Conservation (phyloP, 306 rosid genomes). For the Sechiopsis laciniata region DNA sequence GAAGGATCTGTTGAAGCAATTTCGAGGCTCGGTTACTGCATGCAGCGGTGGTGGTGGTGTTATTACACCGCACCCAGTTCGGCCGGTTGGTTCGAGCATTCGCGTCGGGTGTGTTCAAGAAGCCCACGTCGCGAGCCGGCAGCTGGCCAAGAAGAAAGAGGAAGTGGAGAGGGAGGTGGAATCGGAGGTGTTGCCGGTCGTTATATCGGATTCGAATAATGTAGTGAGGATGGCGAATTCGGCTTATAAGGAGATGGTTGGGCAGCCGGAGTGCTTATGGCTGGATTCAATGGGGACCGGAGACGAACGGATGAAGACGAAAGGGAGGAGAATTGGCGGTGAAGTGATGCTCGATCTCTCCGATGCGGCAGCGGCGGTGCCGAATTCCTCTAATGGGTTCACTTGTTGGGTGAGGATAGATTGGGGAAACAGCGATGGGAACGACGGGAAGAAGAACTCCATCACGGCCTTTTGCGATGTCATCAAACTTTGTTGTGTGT, state of each 20-base stretch:
- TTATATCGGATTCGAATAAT: slow-evolving; percentile 76
- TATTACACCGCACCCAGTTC: slow-evolving; percentile 63
- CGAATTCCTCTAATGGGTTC: slow-evolving; percentile 59
- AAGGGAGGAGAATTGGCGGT: slow-evolving; percentile 63
- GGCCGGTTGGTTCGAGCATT: slow-evolving; percentile 71
- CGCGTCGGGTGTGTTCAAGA: slow-evolving; percentile 54
- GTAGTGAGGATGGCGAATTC: slow-evolving; percentile 70
- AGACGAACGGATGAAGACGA: slow-evolving; percentile 30
- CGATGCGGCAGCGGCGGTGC: slow-evolving; percentile 32
- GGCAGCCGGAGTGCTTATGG: slow-evolving; percentile 87
- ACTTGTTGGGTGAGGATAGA: slow-evolving; percentile 92
- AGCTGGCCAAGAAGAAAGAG: slow-evolving; percentile 33
- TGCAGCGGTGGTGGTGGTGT: slow-evolving; percentile 25
- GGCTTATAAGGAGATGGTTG: slow-evolving; percentile 80
- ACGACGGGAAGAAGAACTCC: slow-evolving; percentile 34
- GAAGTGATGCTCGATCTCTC: slow-evolving; percentile 53
- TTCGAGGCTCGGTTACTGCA: slow-evolving; percentile 33
- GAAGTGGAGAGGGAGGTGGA: slow-evolving; percentile 65
- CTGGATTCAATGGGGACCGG: slow-evolving; percentile 49
- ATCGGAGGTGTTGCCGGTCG: slow-evolving; percentile 55
- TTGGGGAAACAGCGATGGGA: slow-evolving; percentile 41
- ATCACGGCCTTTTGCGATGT: slow-evolving; percentile 73
- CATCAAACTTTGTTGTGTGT: slow-evolving; percentile 47
- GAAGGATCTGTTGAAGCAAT: slow-evolving; percentile 54
- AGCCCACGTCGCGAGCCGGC: slow-evolving; percentile 17